phyloP scores from a whole-genome alignment of 257 asterid species.

The Leptodermis oblonga region DNA sequence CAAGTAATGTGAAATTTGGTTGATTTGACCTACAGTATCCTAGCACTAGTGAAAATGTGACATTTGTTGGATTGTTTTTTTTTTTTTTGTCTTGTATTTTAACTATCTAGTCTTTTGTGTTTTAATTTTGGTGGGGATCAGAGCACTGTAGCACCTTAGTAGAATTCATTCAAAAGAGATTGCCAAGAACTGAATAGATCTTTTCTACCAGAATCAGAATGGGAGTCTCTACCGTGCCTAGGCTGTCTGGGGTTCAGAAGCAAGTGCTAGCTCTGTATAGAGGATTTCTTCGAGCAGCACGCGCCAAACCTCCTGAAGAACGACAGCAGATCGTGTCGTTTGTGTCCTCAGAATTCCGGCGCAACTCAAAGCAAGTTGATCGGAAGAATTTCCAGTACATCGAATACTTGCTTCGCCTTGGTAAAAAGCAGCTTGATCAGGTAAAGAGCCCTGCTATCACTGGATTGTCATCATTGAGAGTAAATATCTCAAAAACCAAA shows the following conservation, averaged over 20 bases:
- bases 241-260: slow-evolving; percentile 87
- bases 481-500: slow-evolving; percentile 33
- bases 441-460: slow-evolving; percentile 64
- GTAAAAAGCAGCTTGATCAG: slow-evolving; percentile 79
- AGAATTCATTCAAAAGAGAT: background rate
- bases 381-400: slow-evolving; percentile 75
- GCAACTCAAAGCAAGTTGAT: slow-evolving; percentile 57
- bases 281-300: slow-evolving; percentile 79
- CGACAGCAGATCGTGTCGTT: slow-evolving; percentile 57
- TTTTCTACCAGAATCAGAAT: slow-evolving; percentile 29
- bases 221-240: slow-evolving; percentile 56
- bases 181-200: slow-evolving; percentile 8
- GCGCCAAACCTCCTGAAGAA: slow-evolving; percentile 63
- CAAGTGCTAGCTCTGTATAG: slow-evolving; percentile 81
- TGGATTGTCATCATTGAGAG: slow-evolving; percentile 54
- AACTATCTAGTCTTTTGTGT: background rate
- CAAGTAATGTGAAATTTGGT: background rate
- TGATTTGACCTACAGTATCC: background rate
- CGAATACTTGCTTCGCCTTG: slow-evolving; percentile 74
- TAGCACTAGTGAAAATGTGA: background rate
- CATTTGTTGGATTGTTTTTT: too few relatives aligned
- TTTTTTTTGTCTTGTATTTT: background rate
- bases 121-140: slow-evolving; percentile 1
- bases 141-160: background rate
- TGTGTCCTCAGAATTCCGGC: slow-evolving; percentile 68